phyloP scores from a whole-genome alignment of 495 filamentous ascomycete species.

The Geoglossum glabrum region DNA sequence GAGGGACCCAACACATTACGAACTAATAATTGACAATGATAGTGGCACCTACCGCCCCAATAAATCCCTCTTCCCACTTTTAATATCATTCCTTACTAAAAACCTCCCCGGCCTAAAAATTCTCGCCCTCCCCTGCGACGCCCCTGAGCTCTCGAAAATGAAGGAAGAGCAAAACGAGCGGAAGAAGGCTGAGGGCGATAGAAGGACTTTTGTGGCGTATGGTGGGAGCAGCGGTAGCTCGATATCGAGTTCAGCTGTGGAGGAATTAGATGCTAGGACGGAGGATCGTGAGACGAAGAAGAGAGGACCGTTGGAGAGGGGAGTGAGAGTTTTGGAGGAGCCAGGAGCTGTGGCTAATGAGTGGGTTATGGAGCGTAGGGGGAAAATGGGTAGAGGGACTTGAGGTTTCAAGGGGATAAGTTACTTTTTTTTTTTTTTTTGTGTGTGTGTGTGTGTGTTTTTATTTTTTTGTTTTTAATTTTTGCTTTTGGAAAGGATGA shows the following conservation, averaged over 20 bases:
- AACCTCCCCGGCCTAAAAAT: conserved; percentile 61
- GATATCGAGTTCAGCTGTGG: conserved; percentile 6
- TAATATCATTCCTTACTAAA: conserved; percentile 43
- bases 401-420: too few species aligned
- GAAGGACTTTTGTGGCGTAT: conserved; percentile 46
- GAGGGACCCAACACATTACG: conserved; percentile 45
- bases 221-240: conserved; percentile 10
- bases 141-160: conserved; percentile 37
- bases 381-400: too few species aligned
- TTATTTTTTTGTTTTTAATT: too few species aligned
- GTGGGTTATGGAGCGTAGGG: too few species aligned
- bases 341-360: too few species aligned
- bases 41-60: conserved; percentile 84
- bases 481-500: too few species aligned
- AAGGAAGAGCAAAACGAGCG: conserved; percentile 41
- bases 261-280: conserved; percentile 1
- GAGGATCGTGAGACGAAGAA: too few species aligned
- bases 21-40: conserved; percentile 88
- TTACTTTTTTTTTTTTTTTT: too few species aligned
- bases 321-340: too few species aligned
- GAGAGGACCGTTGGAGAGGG: too few species aligned
- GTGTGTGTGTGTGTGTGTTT: too few species aligned
- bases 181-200: conserved; percentile 40
- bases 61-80: conserved; percentile 43
- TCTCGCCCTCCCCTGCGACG: conserved; percentile 49